Conservation (phyloP, 1,284 basidiomycete genomes). For the Cryptococcus maquisensis region DNA sequence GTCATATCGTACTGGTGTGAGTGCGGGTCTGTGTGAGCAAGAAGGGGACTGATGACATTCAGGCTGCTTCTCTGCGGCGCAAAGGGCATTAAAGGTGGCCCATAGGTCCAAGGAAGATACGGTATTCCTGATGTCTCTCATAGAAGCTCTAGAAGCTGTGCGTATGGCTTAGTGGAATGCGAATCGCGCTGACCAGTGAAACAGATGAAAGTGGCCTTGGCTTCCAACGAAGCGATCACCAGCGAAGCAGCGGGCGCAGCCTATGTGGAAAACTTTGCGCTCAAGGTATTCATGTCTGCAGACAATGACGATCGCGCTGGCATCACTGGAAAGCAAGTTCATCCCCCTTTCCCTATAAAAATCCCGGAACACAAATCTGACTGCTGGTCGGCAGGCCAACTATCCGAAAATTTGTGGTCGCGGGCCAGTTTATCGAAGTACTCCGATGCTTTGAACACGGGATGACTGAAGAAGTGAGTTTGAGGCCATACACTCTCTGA, state of each 20-base stretch:
- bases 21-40: conserved; percentile 38
- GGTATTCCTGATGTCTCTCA: conserved; percentile 66
- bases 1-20: conserved; percentile 92
- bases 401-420: conserved; percentile 46
- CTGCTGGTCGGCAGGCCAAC: conserved; percentile 33
- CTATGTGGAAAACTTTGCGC: conserved; percentile 90
- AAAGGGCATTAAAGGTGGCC: conserved; percentile 70
- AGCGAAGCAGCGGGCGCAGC: conserved; percentile 76
- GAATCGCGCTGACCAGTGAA: no score
- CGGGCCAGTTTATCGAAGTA: conserved; percentile 49
- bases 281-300: conserved; percentile 80
- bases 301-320: conserved; percentile 85
- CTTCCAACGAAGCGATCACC: conserved; percentile 73
- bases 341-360: not conserved
- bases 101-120: conserved; percentile 63
- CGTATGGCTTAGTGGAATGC: not conserved
- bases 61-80: conserved; percentile 87
- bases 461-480: conserved; percentile 46
- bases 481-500: no score
- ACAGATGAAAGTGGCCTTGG: conserved; percentile 72
- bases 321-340: conserved; percentile 64
- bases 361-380: not conserved
- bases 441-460: conserved; percentile 45
- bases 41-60: conserved; percentile 3
- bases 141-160: conserved; percentile 70